Evolutionary conservation across 2,329 filamentous ascomycete genomes (phyloP).

Genomic region (Cladophialophora immunda): DNA sequence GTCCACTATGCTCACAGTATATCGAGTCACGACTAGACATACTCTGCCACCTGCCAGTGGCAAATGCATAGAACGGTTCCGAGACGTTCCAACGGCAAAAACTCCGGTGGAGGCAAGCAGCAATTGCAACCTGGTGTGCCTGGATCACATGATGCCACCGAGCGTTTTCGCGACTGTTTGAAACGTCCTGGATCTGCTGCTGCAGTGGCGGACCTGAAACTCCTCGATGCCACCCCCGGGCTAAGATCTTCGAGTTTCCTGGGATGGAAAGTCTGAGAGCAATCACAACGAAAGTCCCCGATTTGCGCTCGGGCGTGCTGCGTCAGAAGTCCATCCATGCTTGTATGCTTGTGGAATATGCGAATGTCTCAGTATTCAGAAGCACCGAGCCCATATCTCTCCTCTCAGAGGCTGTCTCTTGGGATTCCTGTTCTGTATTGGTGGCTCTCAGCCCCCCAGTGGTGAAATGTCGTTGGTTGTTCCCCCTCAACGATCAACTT

Average conservation of each 20-base stretch:
- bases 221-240: background rate
- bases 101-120: background rate
- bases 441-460: background rate
- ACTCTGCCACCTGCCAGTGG: background rate
- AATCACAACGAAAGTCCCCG: background rate
- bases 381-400: background rate
- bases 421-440: background rate
- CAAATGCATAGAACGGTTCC: background rate
- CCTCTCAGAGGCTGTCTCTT: background rate
- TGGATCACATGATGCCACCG: background rate
- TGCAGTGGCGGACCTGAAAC: background rate
- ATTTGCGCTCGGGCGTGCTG: background rate
- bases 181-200: conserved; percentile 1
- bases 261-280: background rate
- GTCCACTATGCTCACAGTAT: background rate
- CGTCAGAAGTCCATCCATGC: background rate
- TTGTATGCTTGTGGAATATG: background rate
- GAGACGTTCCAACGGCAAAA: background rate
- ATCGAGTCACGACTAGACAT: background rate
- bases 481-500: conserved; percentile 4
- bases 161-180: background rate
- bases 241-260: background rate
- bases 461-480: background rate
- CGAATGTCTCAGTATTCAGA: background rate
- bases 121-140: background rate